Base-by-base conservation (phyloP, 1,284 basidiomycete genomes). In the Pholiota adiposa region DNA sequence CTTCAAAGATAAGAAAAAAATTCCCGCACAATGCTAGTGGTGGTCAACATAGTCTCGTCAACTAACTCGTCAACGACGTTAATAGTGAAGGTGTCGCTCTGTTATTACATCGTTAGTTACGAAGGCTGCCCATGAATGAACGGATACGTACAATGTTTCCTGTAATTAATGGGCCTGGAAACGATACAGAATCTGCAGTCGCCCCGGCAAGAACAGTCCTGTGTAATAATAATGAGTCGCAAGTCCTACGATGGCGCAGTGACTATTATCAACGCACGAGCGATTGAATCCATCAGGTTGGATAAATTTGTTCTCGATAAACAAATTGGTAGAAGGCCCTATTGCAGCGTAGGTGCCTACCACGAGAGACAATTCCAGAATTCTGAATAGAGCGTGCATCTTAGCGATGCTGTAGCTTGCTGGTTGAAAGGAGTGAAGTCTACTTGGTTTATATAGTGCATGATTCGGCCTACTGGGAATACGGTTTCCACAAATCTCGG, bases 11-110 rank as follows among this genome's bases (percentile, higher is more conserved):
- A 31, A 31, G 29, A 12, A 21, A 33, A 34, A 16, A n/a, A 36
- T 65, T 21, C 4, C 55, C 54, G 18, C 51, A 72, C 71, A 40
- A 71, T 69, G 36, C 68, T 69, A 12, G 70, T 72, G 14, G 63
- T 65, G 34, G 66, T 61, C 25, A 68, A 44, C 71, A 73, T 71
- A 16, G 67, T 67, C 6, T 62, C 52, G 43, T 73, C 69, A 9
- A 63, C 69, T 54, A 70, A 55, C 4, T 58, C 36, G 51, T 72
- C 65, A 19, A 66, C 60, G 23, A 71, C 68, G 55, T 70, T 72
- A 19, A 71, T 34, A 7, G 43, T 53, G 51, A 72, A 70, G 23
- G 31, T 63, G 27, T 68, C 64, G 8, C 68, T 68, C 71, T 71
- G 25, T 31, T 31, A 12, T 6, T 14, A 40, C 12, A 58, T 8